phyloP scores from a whole-genome alignment of 805 yeast genomes.

The Helenozyma baotianmanensis region DNA sequence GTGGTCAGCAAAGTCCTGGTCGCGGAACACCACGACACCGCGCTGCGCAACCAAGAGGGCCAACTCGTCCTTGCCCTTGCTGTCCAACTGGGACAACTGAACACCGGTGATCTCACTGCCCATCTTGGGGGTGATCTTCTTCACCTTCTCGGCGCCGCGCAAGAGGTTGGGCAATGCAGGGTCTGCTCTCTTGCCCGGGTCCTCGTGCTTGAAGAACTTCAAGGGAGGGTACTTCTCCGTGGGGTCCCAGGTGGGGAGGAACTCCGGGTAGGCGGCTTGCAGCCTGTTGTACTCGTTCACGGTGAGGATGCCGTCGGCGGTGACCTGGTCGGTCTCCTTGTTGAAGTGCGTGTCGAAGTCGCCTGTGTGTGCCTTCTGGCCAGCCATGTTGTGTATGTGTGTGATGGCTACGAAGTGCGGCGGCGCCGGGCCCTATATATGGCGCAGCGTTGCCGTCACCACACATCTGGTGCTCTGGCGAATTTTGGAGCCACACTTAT shows the following conservation, averaged over 20 bases:
- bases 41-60: constrained; percentile 65
- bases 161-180: constrained; percentile 49
- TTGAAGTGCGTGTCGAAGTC: constrained; percentile 47
- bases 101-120: constrained; percentile 62
- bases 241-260: constrained; percentile 69
- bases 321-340: constrained; percentile 42
- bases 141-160: constrained; percentile 29
- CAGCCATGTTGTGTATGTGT: no score
- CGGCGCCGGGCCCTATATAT: no score
- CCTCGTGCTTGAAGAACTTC: constrained; percentile 52
- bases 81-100: constrained; percentile 52
- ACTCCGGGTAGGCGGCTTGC: constrained; percentile 44
- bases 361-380: constrained; percentile 18
- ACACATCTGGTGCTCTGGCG: no score
- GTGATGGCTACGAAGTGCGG: no score
- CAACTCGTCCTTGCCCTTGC: constrained; percentile 60
- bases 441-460: no score
- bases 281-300: constrained; percentile 28
- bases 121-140: constrained; percentile 59
- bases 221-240: constrained; percentile 47
- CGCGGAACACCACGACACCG: constrained; percentile 63
- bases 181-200: constrained; percentile 68
- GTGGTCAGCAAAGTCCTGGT: constrained; percentile 51
- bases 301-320: constrained; percentile 44
- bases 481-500: no score